Evolutionary conservation across 805 yeast genomes (phyloP).

Genomic region (Metschnikowia vanudenii): DNA sequence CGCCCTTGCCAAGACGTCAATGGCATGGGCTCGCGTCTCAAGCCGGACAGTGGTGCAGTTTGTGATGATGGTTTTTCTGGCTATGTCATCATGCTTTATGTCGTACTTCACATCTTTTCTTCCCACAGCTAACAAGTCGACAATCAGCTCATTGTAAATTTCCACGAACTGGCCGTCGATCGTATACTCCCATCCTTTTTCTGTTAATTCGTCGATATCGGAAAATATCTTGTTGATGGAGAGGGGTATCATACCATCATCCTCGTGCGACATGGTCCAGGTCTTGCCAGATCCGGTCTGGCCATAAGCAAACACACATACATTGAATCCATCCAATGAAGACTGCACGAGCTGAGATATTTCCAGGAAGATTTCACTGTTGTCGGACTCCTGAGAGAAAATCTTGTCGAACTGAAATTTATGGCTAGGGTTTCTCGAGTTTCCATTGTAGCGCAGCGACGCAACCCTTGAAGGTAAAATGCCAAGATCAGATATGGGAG

Average conservation of each 20-base stretch:
- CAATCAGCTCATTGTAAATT: constrained; percentile 80
- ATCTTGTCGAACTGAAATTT: constrained; percentile 75
- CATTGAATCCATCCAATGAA: constrained; percentile 73
- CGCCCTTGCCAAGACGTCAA: constrained; percentile 52
- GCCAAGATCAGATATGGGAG: constrained; percentile 1
- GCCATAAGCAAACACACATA: constrained; percentile 94
- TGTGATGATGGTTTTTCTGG: constrained; percentile 56
- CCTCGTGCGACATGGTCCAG: constrained; percentile 72
- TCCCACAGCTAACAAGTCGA: constrained; percentile 55
- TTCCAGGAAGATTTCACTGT: constrained; percentile 73
- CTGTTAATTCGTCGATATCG: constrained; percentile 46
- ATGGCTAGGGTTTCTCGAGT: constrained; percentile 2
- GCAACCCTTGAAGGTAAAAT: not conserved
- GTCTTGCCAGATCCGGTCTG: constrained; percentile 95
- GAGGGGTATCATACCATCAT: constrained; percentile 78
- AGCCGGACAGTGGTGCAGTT: constrained; percentile 55
- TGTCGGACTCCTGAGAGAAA: constrained; percentile 54
- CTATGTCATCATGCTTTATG: constrained; percentile 63
- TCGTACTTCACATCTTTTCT: constrained; percentile 48
- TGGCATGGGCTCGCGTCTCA: constrained; percentile 48
- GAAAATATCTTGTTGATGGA: constrained; percentile 71
- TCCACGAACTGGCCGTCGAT: constrained; percentile 79
- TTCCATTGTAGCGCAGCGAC: not conserved
- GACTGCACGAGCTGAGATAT: constrained; percentile 79
- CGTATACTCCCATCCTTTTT: constrained; percentile 61